Evolutionary conservation across 2,329 filamentous ascomycete genomes (phyloP), one percentile per base, ranked within the genome.

Genomic region (Ilyonectria destructans): DNA sequence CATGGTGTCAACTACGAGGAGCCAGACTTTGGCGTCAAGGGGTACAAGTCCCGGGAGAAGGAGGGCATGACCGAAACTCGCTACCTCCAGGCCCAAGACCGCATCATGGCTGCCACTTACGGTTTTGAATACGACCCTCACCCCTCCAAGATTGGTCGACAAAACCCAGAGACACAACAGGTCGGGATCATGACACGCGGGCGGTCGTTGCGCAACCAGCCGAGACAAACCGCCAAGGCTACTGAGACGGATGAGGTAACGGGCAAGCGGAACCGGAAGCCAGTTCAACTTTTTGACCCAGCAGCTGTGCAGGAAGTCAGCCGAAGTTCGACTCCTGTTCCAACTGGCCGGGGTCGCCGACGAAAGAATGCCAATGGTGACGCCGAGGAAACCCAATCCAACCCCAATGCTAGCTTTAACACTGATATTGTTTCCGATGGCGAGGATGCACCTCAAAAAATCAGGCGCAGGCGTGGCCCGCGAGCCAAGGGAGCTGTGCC

Each of bases 41-140:
- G 88, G 15, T 85, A 86, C 71, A 84, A 84, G 56, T 83, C 86
- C 19, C 82, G 83, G 54, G 80, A 82, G 56, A 80, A 80, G 43
- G 85, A 86, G 51, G 76, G 81, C 2, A 79, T 82, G 70, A 81
- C 78, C 33, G 85, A 86, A 61, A 83, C 83, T 0, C 80, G 83
- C 26, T 83, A 87, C 49, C 82, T 85, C 5, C 85, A 87, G 62
- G 76, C 83, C 60, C 86, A 91, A 75, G 88, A 91, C 78, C 83
- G 83, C 62, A 82, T 90, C 68, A 87, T 89, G 84, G 88, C 89
- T 8, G 83, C 87, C 68, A 83, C 85, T 1, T 91, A 91, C 73
- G 86, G 87, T 17, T 90, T 91, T 72, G 87, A 90, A 67, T 89
- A 90, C 71, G 89, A 91, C 71, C 83, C 86, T 10, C 86, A 89